Evolutionary conservation across 257 asterid genomes (phyloP).

Genomic region (Cinchona pubescens): DNA sequence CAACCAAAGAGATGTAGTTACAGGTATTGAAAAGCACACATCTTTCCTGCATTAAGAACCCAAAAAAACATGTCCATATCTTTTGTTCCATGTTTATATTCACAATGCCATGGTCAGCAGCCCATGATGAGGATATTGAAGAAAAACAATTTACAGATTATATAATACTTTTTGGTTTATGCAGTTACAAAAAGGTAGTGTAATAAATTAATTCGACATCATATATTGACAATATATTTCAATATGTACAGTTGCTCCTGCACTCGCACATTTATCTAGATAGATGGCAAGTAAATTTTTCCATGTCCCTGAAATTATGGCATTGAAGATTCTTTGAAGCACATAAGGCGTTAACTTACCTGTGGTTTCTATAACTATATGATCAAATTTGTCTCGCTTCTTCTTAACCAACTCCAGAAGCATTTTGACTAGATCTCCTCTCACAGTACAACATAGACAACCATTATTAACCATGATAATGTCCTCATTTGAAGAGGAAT

Average conservation of each 20-base stretch:
- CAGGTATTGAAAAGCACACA: not conserved
- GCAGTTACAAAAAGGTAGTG: not conserved
- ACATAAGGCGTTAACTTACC: slow-evolving; percentile 36
- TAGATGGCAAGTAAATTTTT: not conserved
- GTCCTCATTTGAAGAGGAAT: slow-evolving; percentile 84
- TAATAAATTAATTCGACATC: not conserved
- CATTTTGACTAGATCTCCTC: slow-evolving; percentile 97
- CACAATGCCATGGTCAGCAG: not conserved
- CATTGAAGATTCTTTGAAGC: not conserved
- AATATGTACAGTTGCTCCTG: not conserved
- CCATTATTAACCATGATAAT: slow-evolving; percentile 96
- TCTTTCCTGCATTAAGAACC: not conserved
- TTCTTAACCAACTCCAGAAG: slow-evolving; percentile 87
- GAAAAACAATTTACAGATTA: not conserved
- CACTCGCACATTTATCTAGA: not conserved
- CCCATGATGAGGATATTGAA: not conserved
- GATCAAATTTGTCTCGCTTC: slow-evolving; percentile 76
- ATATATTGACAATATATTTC: not conserved
- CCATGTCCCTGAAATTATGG: not conserved
- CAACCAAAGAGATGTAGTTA: not conserved
- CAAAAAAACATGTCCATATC: not conserved
- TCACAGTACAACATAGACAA: slow-evolving; percentile 90
- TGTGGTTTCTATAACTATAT: slow-evolving; percentile 93
- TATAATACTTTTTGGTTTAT: not conserved
- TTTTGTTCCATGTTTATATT: not conserved